Base-by-base conservation (phyloP, 2,329 filamentous ascomycete genomes). In the Talaromyces sp. region DNA sequence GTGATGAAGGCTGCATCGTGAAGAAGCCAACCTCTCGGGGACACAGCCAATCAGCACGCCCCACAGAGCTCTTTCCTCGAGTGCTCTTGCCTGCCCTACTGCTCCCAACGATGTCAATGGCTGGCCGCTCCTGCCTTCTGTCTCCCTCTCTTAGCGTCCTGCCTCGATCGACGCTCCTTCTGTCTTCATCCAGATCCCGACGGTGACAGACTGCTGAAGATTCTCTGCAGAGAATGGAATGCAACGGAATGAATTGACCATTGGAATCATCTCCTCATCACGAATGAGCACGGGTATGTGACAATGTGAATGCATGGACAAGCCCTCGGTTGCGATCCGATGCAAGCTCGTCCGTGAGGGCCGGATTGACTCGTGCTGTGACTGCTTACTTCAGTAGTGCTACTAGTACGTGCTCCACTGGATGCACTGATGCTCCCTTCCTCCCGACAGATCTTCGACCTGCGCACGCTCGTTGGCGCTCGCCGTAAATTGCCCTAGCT, bases 391-490 rank as follows among this genome's bases (percentile, higher is more conserved):
- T 43, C 3, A 37, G 17, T 35, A 22, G 50, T 54, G 37, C 19
- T 45, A 6, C 56, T 13, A 19, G 43, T 43, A 39, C 56, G 43
- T 45, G 56, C 45, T 39, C 37, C 35, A 59, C 56, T 31, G 31
- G 58, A 52, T 39, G 31, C 54, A 33, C 49, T 63, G 64, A 65
- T 65, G 59, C 59, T 62, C 60, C 50, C 50, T 56, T 57, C 52
- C 56, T 62, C 41, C 61, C 65, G 37, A 56, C 65, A 47, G 62
- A 67, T 67, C 65, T 41, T 60, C 56, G 33, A 33, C 43, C 31
- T 33, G 31, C 25, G 45, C 25, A 56, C 49, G 45, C 65, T 66
- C 65, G 65, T 67, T 67, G 65, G 65, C 65, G 65, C 65, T 64
- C 43, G 43, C 45, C 25, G 61, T 52, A 66, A 66, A 66, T 63